Evolutionary conservation across 257 asterid species (phyloP), one percentile per base, ranked within the genome.

Genomic region (Solanum appendiculatum): DNA sequence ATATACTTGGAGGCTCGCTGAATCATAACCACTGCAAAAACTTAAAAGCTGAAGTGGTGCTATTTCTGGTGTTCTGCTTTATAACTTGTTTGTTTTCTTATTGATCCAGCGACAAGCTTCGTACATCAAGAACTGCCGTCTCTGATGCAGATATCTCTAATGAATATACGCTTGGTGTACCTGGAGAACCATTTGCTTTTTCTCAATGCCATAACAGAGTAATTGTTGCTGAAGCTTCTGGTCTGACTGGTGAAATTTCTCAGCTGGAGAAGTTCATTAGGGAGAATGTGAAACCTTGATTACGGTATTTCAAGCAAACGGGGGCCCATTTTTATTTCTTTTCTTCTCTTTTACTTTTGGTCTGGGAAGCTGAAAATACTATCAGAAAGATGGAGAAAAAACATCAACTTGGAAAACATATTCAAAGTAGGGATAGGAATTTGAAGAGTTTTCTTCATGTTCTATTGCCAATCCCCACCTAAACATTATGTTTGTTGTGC

Each of bases 101-200:
- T 29, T 89, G 80, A 86, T 63, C 42, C 92, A 95, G 99, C 23
- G 98, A 97, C 88, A 95, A 95, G 93, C 97, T 97, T 86, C 95
- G 99, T 37, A 92, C 94, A 90, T 94, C 98, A 82, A 94, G 98
- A 89, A 97, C 97, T n/a, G 90, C 94, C n/a, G 84, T 95, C 31
- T 96, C 99, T 40, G 94, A 95, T 11, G 99, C 98, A 23, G 98
- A 95, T 89, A 91, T 94, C 23, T 88, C 93, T 9, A 89, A 91
- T 25, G 98, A 95, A 58, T 87, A 88, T 80, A 91, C 94, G 1
- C 92, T 97, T 33, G 98, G 98, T 78, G 90, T 90, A 74, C 91
- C 98, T 9, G 98, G 97, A 86, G 98, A 94, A 89, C 88, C 95
- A 46, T 97, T 97, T 88, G 88, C 91, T 11, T 97, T 97, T 87